Evolutionary conservation across 83 land plant species (phyloP), one percentile per base, ranked within the genome.

Genomic region (Picea abies): DNA sequence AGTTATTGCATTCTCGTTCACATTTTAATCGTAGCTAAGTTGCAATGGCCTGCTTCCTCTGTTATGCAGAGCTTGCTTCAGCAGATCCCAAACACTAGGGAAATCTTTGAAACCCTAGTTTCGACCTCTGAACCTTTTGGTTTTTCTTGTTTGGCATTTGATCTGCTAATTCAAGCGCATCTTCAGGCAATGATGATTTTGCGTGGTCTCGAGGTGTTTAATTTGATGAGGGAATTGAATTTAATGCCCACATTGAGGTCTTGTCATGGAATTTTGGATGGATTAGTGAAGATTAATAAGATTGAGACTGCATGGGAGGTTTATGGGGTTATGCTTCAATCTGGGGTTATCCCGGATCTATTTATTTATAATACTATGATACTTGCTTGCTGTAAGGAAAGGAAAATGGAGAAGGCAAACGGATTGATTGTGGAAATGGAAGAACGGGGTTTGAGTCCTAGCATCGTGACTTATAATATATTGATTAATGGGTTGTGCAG

Each of bases 1-100:
- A 87, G 91, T 60, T 93, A 88, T 82, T 87, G 88, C 79, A 82
- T 93, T 39, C 77, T 93, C 65, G 76, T 91, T 65, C 88, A 87
- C 78, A 60, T 85, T 44, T 68, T 90, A 23, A 76, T 80, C 62
- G 82, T 76, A 49, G 60, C 82, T 32, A 80, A 79, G 12, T 85
- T 81, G 37, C 72, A 26, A 60, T 91, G 90, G 86, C 91, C 91
- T 10, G 90, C 93, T 0, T 83, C 93, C 41, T 93, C 95, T 35
- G 86, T 93, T 4, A 61, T 89, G 49, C 93, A 91, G 32, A 84
- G 93, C 72, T 86, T 93, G 5, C 83, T 79, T 26, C 69, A 69
- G 4, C 49, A 83, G 64, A 47, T 37, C n/a, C 20, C 72, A 60
- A 78, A 25, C 39, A 84, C 95, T 0, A 2, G 19, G 0, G 84